Evolutionary conservation across 2,329 filamentous ascomycete genomes (phyloP).

Genomic region (Orbilia javanica): DNA sequence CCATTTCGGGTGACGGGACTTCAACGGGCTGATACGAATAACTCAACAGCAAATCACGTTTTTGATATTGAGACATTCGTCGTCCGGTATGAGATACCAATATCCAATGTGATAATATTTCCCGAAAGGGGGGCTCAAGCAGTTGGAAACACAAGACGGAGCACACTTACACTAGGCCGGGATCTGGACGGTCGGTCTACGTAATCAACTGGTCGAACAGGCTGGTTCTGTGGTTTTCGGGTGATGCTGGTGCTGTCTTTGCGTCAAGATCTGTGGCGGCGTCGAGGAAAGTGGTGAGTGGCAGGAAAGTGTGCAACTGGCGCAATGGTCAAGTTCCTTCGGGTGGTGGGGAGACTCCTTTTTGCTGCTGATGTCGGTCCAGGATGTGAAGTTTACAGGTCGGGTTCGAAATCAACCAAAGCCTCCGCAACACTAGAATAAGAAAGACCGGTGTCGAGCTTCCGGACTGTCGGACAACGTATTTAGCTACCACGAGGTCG

Average conservation of each 20-base stretch:
- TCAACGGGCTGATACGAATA: slow-evolving; percentile 52
- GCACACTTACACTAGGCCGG: slow-evolving; percentile 17
- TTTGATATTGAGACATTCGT: slow-evolving; percentile 46
- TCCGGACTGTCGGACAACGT: slow-evolving; percentile 17
- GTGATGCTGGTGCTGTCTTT: neutral
- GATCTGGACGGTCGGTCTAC: slow-evolving; percentile 8
- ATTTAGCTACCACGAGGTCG: slow-evolving; percentile 22
- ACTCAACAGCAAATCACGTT: slow-evolving; percentile 53
- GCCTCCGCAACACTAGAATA: slow-evolving; percentile 35
- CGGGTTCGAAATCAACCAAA: slow-evolving; percentile 39
- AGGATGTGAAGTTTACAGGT: neutral
- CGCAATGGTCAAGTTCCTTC: neutral
- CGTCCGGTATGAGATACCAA: slow-evolving; percentile 13
- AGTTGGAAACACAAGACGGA: neutral
- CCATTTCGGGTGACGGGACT: slow-evolving; percentile 33
- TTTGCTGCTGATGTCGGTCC: slow-evolving; percentile 11
- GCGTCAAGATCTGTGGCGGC: neutral
- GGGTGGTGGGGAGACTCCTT: slow-evolving; percentile 15
- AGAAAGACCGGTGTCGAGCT: slow-evolving; percentile 1
- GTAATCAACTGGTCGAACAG: slow-evolving; percentile 25
- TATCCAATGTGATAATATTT: slow-evolving; percentile 16
- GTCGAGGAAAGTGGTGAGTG: neutral
- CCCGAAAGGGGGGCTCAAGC: neutral
- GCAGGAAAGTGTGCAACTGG: neutral
- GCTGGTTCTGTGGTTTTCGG: neutral